Percentiles rank a stretch among this genome's conserved stretches.
These are phyloP conservation scores for Aspergillus funiculosus DNA, from an alignment of 495 filamentous ascomycete species.

Conservation along the genomic window DNA sequence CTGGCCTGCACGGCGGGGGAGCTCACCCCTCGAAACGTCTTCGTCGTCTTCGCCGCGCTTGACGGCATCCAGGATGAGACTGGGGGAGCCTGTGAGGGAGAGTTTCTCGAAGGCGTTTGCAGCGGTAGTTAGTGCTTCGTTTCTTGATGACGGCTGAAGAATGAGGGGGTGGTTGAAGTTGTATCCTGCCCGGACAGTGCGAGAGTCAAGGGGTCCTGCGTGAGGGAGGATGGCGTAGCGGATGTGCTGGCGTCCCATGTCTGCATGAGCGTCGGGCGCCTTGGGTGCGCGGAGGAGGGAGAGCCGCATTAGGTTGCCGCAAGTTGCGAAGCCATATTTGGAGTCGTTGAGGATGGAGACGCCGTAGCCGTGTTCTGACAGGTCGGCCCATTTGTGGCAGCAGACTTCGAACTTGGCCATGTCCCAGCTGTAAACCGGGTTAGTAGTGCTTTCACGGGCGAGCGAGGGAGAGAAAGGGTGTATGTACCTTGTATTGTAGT, in stretches of 20 bases:
- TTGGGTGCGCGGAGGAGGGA: constrained; percentile 89
- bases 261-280: constrained; percentile 89
- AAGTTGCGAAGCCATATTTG: constrained; percentile 94
- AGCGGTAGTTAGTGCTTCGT: background rate
- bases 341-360: constrained; percentile 92
- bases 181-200: constrained; percentile 74
- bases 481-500: constrained; percentile 77
- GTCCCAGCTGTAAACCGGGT: constrained; percentile 61
- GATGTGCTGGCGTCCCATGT: constrained; percentile 89
- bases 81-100: constrained; percentile 49
- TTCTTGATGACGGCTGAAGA: too few relatives aligned
- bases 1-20: constrained; percentile 61
- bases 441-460: background rate
- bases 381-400: constrained; percentile 95
- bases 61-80: constrained; percentile 72
- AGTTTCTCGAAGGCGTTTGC: constrained; percentile 44
- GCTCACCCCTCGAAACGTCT: constrained; percentile 68
- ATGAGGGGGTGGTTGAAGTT: constrained; percentile 85
- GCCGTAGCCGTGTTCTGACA: constrained; percentile 87
- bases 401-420: constrained; percentile 99
- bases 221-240: constrained; percentile 93
- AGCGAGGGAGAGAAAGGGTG: background rate
- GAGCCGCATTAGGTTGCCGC: constrained; percentile 86
- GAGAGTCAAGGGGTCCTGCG: constrained; percentile 57
- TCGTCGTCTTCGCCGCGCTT: constrained; percentile 96